These are phyloP conservation scores for Fraxinus excelsior DNA, from an alignment of 257 asterid genomes.

Conservation along the genomic window DNA sequence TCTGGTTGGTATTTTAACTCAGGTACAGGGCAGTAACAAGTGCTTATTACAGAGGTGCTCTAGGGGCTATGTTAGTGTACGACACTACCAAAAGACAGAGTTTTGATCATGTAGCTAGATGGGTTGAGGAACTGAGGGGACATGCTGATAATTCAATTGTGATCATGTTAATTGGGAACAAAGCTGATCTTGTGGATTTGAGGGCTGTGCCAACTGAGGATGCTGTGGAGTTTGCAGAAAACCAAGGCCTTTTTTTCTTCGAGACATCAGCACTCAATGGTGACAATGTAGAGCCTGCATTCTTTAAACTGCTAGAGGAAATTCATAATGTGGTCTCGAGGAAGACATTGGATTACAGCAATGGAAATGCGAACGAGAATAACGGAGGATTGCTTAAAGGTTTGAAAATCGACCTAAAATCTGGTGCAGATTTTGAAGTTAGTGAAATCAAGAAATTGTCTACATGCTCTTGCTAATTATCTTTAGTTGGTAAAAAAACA, in stretches of 20 bases:
- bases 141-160: slow-evolving; percentile 59
- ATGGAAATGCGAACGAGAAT: slow-evolving; percentile 25
- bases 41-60: slow-evolving; percentile 73
- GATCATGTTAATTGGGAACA: slow-evolving; percentile 62
- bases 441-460: slow-evolving; percentile 74
- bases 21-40: slow-evolving; percentile 79
- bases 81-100: slow-evolving; percentile 61
- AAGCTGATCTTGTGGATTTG: slow-evolving; percentile 56
- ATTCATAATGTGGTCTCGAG: slow-evolving; percentile 54
- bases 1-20: background rate
- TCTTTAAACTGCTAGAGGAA: slow-evolving; percentile 53
- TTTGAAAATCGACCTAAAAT: slow-evolving; percentile 45
- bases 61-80: slow-evolving; percentile 76
- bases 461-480: slow-evolving; percentile 62
- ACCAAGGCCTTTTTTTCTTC: slow-evolving; percentile 52
- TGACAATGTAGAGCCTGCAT: slow-evolving; percentile 60
- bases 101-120: slow-evolving; percentile 62
- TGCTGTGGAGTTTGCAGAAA: slow-evolving; percentile 58
- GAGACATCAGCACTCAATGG: slow-evolving; percentile 68
- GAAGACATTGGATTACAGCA: slow-evolving; percentile 46
- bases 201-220: slow-evolving; percentile 62
- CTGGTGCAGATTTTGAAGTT: slow-evolving; percentile 58
- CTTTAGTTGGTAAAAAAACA: background rate
- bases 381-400: slow-evolving; percentile 43
- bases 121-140: slow-evolving; percentile 73